Evolutionary conservation across 2,329 filamentous ascomycete species (phyloP).

Genomic region (Aureobasidium vineae): DNA sequence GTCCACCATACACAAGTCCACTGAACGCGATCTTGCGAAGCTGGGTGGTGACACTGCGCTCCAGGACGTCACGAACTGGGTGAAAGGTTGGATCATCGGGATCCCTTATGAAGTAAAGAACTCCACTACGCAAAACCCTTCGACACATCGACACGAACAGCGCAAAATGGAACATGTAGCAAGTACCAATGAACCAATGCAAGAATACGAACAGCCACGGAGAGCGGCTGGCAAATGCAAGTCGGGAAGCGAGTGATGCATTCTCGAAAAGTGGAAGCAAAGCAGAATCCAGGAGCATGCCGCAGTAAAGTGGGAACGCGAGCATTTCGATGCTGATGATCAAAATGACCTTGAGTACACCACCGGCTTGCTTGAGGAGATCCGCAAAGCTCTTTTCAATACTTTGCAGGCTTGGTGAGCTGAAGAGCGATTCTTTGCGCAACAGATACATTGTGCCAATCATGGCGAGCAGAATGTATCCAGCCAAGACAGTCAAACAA

Average conservation of each 20-base stretch:
- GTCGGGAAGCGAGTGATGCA: conserved; percentile 71
- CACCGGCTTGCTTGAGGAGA: conserved; percentile 84
- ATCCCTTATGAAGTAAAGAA: conserved; percentile 96
- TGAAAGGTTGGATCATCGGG: conserved; percentile 98
- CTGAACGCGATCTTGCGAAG: conserved; percentile 95
- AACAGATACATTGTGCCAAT: conserved; percentile 77
- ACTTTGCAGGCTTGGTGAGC: conserved; percentile 53
- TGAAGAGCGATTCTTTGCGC: conserved; percentile 68
- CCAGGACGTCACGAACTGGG: conserved; percentile 92
- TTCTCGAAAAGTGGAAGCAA: conserved; percentile 84
- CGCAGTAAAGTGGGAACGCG: conserved; percentile 93
- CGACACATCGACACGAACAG: conserved; percentile 98
- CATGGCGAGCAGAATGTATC: conserved; percentile 74
- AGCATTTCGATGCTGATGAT: conserved; percentile 99
- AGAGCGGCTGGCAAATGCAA: conserved; percentile 73
- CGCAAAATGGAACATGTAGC: conserved; percentile 99
- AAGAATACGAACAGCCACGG: conserved; percentile 92
- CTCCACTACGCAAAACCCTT: conserved; percentile 92
- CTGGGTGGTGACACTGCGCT: conserved; percentile 88
- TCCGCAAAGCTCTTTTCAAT: conserved; percentile 77
- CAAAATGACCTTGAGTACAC: conserved; percentile 94
- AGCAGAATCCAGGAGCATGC: conserved; percentile 82
- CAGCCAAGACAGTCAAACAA: conserved; percentile 71
- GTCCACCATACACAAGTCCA: conserved; percentile 87
- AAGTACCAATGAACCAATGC: conserved; percentile 98